phyloP scores from a whole-genome alignment of 2,329 filamentous ascomycete species.

The Fusarium virguliforme region DNA sequence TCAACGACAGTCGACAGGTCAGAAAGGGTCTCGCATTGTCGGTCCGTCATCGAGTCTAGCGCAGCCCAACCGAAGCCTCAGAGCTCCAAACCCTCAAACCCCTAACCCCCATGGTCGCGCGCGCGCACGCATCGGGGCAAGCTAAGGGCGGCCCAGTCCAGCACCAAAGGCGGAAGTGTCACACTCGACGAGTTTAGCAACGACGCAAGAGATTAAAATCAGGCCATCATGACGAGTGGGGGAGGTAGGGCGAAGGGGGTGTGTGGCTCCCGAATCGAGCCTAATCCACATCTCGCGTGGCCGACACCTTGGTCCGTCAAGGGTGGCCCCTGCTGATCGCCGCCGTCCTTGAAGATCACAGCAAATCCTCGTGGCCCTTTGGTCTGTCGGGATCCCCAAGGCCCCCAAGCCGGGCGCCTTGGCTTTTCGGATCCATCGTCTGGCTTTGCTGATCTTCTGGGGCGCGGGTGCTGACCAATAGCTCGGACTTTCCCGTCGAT shows the following conservation, averaged over 20 bases:
- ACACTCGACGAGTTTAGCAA: conserved; percentile 38
- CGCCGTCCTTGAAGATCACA: conserved; percentile 52
- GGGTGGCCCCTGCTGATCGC: conserved; percentile 52
- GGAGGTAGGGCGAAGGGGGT: conserved; percentile 27
- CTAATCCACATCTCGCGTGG: conserved; percentile 54
- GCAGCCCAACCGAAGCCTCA: conserved; percentile 36
- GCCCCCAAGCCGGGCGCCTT: conserved; percentile 40
- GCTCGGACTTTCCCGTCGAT: conserved; percentile 44
- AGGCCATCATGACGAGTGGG: conserved; percentile 50
- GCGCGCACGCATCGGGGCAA: conserved; percentile 28
- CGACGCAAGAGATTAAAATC: conserved; percentile 52
- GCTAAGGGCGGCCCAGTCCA: conserved; percentile 27
- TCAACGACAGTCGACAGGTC: conserved; percentile 16
- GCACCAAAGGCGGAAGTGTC: conserved; percentile 41
- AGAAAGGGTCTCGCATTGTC: conserved; percentile 31
- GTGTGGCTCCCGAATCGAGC: conserved; percentile 45
- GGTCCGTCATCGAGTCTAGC: conserved; percentile 34
- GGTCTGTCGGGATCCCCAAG: conserved; percentile 24
- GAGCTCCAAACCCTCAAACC: conserved; percentile 30
- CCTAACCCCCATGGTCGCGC: conserved; percentile 37
- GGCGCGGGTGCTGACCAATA: conserved; percentile 34
- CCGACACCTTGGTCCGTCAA: conserved; percentile 44
- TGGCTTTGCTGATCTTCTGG: conserved; percentile 37
- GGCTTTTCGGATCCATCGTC: conserved; percentile 30
- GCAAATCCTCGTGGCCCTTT: conserved; percentile 49